Evolutionary conservation across 2,329 filamentous ascomycete genomes (phyloP), one percentile per base, ranked within the genome.

Genomic region (Claviceps humidiphila): DNA sequence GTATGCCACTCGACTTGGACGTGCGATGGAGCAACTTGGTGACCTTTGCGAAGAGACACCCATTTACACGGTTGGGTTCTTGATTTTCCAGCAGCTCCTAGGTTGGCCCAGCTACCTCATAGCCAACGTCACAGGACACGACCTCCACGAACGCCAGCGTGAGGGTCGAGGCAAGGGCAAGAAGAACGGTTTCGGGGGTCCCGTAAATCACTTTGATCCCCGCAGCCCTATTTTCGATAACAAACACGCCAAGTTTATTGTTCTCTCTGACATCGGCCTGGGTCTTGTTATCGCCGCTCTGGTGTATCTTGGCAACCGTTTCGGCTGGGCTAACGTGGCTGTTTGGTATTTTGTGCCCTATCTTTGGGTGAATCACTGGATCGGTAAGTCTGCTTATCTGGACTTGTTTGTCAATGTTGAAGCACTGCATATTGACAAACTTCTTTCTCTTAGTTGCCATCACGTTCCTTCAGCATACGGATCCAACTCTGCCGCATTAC

Each of bases 311-410:
- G 83, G 83, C 62, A 82, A 82, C 68, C 86, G 71, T 53, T 96
- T 84, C 61, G 93, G 93, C 64, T 91, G 83, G 76, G 68, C 75
- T 66, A 97, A 96, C 75, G 75, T 97, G 67, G 73, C 87, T 55
- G 85, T 98, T 57, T 97, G 93, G 91, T 98, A 98, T 74, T 82
- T 91, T 64, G 66, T 94, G 54, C 93, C 93, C 41, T 98, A 97
- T 69, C 77, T 96, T 55, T 96, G 91, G 91, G 90, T 96, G 53
- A 95, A 97, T 80, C 89, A 96, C 81, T 97, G 91, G 91, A 85
- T 97, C 53, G 87, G 88, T 93, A 82, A 78, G 87, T 78, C 24
- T 49, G 30, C 8, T 11, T 37, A 5, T 20, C 42, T 20, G 4
- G 16, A 34, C 30, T 34, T 4, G 20, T 37, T 22, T 7, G 16